Conservation (phyloP, 225 moss, liverwort and hornwort genomes). For the Takakia lepidozioides region DNA sequence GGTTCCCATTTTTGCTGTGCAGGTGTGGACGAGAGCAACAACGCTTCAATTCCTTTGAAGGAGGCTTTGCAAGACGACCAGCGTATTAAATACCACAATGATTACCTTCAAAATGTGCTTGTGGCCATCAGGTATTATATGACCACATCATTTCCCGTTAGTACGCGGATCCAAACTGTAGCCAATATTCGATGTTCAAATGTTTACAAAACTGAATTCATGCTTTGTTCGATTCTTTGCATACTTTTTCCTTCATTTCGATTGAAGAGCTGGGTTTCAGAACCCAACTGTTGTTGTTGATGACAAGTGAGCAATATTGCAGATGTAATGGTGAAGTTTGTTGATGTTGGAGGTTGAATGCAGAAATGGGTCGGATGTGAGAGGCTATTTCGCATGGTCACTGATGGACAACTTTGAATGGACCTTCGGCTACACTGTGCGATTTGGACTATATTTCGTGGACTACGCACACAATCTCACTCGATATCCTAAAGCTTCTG, state of each 20-base stretch:
- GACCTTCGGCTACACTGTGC: conserved; percentile 43
- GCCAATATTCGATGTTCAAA: too few species aligned
- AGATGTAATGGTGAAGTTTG: too few species aligned
- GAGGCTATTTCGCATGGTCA: conserved; percentile 82
- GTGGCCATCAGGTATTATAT: conserved; percentile 63
- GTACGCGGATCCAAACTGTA: too few species aligned
- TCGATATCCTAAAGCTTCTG: conserved; percentile 64
- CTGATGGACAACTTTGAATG: conserved; percentile 89
- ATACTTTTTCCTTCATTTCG: too few species aligned
- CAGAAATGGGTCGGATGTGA: conserved; percentile 82
- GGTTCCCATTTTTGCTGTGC: neutral
- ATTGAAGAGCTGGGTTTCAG: too few species aligned
- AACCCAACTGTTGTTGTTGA: too few species aligned
- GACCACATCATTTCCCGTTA: too few species aligned
- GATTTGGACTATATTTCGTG: conserved; percentile 67
- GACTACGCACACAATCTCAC: conserved; percentile 45
- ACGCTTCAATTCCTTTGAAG: conserved; percentile 15
- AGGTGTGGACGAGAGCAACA: conserved; percentile 82
- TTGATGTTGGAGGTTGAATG: neutral
- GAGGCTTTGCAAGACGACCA: conserved; percentile 29
- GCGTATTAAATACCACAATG: conserved; percentile 52
- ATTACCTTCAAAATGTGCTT: conserved; percentile 52
- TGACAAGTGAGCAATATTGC: too few species aligned
- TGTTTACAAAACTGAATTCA: too few species aligned
- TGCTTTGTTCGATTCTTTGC: too few species aligned